Conservation (phyloP, 768 basidiomycete genomes). For the Tulasnella sp. region DNA sequence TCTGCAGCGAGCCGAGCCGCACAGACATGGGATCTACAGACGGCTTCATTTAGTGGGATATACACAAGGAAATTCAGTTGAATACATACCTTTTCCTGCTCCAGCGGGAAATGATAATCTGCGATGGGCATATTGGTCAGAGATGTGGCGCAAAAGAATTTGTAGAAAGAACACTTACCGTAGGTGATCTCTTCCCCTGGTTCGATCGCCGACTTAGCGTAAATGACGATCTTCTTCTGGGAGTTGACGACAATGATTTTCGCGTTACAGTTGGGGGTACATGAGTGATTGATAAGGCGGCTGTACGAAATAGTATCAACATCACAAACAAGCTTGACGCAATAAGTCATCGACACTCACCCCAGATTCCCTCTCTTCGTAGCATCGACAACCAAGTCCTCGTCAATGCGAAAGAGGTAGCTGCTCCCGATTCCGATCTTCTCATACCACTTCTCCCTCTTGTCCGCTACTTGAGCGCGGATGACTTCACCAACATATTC, state of each 20-base stretch:
- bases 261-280: conserved; percentile 61
- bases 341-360: conserved; percentile 39
- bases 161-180: conserved; percentile 42
- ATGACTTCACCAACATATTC: conserved; percentile 99
- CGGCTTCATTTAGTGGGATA: background rate
- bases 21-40: conserved; percentile 70
- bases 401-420: conserved; percentile 96
- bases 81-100: conserved; percentile 65
- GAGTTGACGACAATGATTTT: conserved; percentile 48
- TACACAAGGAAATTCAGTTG: background rate
- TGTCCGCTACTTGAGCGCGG: conserved; percentile 89
- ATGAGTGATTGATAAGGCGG: conserved; percentile 97
- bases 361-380: conserved; percentile 99
- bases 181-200: conserved; percentile 98
- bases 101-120: conserved; percentile 99
- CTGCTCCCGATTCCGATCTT: conserved; percentile 95
- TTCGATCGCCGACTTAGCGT: conserved; percentile 92
- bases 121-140: conserved; percentile 10
- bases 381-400: conserved; percentile 95
- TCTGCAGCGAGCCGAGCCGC: conserved; percentile 82
- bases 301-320: conserved; percentile 33
- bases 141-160: too few relatives aligned
- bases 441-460: conserved; percentile 94
- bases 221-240: conserved; percentile 98
- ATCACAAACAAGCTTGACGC: conserved; percentile 11